Conservation (phyloP, 2,329 filamentous ascomycete genomes). For the Polychaeton citri region DNA sequence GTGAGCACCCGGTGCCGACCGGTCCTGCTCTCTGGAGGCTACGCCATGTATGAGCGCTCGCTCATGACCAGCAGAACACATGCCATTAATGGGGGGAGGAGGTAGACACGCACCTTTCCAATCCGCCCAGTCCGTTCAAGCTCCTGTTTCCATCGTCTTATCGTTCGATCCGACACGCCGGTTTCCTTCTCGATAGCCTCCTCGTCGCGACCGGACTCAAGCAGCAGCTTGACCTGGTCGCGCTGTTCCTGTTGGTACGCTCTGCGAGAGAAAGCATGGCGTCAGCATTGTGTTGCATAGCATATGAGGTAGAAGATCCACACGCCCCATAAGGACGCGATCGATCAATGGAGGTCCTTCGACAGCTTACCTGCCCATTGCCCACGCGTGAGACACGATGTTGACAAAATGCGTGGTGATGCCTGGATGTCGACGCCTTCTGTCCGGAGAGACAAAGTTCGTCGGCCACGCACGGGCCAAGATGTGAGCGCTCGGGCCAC, state of each 20-base stretch:
- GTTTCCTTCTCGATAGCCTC: constrained; percentile 23
- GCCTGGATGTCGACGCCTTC: not conserved
- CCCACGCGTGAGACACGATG: not conserved
- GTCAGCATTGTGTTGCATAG: not conserved
- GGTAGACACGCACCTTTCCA: constrained; percentile 15
- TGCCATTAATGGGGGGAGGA: too few relatives aligned
- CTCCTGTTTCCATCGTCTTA: constrained; percentile 24
- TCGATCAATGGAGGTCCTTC: too few relatives aligned
- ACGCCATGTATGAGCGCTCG: too few relatives aligned
- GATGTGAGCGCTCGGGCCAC: too few relatives aligned
- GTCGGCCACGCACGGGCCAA: too few relatives aligned
- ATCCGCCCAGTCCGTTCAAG: constrained; percentile 24
- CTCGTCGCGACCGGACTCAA: constrained; percentile 22
- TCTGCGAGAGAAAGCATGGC: constrained; percentile 8
- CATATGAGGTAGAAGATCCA: too few relatives aligned
- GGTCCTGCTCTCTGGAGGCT: constrained; percentile 22
- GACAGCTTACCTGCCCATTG: not conserved
- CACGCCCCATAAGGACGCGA: too few relatives aligned
- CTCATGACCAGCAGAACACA: too few relatives aligned
- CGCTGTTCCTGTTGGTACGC: constrained; percentile 14
- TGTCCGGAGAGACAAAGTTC: not conserved
- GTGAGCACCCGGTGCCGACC: constrained; percentile 22
- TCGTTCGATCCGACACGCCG: constrained; percentile 22
- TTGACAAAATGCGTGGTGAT: constrained; percentile 1
- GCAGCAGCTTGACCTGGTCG: constrained; percentile 14